Conservation (phyloP, 1,284 basidiomycete genomes). For the Cerrena zonata region DNA sequence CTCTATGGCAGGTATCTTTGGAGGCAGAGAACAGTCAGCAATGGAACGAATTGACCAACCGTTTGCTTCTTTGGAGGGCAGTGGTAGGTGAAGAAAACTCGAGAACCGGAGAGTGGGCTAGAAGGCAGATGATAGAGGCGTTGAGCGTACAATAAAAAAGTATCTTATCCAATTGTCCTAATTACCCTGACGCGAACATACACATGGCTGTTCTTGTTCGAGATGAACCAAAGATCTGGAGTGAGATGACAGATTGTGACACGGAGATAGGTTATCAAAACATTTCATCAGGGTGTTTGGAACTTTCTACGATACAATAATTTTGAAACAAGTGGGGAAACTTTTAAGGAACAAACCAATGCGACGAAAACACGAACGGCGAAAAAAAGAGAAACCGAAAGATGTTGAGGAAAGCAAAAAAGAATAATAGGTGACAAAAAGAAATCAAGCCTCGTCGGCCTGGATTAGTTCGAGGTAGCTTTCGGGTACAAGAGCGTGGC, state of each 20-base stretch:
- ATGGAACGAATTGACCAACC: slow-evolving; percentile 50
- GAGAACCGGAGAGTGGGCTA: slow-evolving; percentile 38
- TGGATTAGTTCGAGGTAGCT: slow-evolving; percentile 55
- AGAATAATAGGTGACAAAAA: background rate
- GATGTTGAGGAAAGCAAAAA: background rate
- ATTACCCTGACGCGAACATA: background rate
- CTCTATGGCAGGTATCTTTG: slow-evolving; percentile 57
- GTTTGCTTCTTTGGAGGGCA: slow-evolving; percentile 52
- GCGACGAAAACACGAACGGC: background rate
- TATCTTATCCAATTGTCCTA: background rate
- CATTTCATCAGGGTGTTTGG: background rate
- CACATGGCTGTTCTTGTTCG: too few species aligned
- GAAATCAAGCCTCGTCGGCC: slow-evolving; percentile 16
- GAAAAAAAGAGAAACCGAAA: background rate
- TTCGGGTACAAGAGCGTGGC: slow-evolving; percentile 62
- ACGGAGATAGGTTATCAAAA: background rate
- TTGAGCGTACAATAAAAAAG: background rate
- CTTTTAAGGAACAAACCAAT: background rate
- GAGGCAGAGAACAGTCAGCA: slow-evolving; percentile 24
- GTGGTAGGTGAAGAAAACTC: slow-evolving; percentile 31
- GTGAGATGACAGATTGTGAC: too few species aligned
- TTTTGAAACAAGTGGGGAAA: background rate
- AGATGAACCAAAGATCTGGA: too few species aligned
- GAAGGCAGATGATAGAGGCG: slow-evolving; percentile 21
- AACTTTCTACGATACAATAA: background rate